Evolutionary conservation across 208 protist genomes (phyloP).

Genomic region (Trichomonas gallinae): DNA sequence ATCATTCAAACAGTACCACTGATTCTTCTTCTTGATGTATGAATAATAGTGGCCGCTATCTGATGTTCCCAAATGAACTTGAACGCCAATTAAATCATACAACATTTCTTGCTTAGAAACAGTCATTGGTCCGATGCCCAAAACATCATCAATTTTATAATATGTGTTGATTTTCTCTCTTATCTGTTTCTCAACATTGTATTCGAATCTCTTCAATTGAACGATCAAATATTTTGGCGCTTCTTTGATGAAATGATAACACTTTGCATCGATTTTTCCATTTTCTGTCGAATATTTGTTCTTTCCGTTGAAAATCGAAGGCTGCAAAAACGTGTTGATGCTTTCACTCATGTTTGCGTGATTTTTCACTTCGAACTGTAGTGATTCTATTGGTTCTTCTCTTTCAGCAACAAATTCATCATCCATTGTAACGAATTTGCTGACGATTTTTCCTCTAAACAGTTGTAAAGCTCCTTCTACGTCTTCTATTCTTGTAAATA

Average conservation of each 20-base stretch:
- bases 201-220: constrained; percentile 11
- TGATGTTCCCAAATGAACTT: background rate
- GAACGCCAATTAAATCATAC: background rate
- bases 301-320: background rate
- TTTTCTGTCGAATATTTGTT: background rate
- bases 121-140: background rate
- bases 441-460: background rate
- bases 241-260: background rate
- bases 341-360: background rate
- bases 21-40: background rate
- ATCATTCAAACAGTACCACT: background rate
- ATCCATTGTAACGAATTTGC: background rate
- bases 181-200: background rate
- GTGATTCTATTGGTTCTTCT: background rate
- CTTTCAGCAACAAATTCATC: background rate
- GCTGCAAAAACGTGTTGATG: background rate
- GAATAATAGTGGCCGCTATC: background rate
- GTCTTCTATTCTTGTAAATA: background rate
- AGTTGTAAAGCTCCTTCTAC: background rate
- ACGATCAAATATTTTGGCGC: background rate
- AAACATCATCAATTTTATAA: background rate
- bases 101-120: background rate
- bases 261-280: background rate
- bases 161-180: background rate
- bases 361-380: background rate